These are phyloP conservation scores for Periconia macrospinosa DNA, from an alignment of 2,329 filamentous ascomycete genomes.

Conservation along the genomic window DNA sequence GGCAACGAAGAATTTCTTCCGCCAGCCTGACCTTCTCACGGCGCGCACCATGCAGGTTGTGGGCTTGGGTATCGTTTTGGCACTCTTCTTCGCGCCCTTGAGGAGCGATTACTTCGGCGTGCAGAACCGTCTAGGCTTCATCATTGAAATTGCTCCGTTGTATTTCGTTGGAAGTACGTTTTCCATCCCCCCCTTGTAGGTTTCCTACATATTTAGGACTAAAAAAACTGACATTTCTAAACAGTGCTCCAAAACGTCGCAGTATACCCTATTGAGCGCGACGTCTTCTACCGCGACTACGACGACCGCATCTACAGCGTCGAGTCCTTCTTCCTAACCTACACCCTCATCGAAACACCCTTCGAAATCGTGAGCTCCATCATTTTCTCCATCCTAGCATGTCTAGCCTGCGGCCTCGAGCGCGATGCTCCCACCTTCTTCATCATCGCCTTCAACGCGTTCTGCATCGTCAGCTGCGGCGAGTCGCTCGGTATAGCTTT, in stretches of 20 bases:
- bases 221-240: constrained; percentile 1
- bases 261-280: constrained; percentile 70
- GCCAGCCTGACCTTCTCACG: constrained; percentile 39
- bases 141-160: constrained; percentile 71
- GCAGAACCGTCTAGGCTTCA: constrained; percentile 73
- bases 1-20: constrained; percentile 63
- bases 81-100: constrained; percentile 67
- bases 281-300: constrained; percentile 77
- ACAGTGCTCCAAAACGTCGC: constrained; percentile 74
- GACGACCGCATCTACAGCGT: constrained; percentile 73
- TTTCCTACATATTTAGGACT: no score
- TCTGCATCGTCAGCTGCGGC: constrained; percentile 73
- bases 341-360: constrained; percentile 70
- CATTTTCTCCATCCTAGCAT: constrained; percentile 65
- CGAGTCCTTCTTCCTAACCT: constrained; percentile 71
- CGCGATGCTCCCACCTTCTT: constrained; percentile 68
- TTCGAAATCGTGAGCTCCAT: constrained; percentile 69
- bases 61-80: constrained; percentile 39
- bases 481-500: constrained; percentile 79
- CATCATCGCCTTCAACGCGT: constrained; percentile 67
- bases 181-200: not conserved
- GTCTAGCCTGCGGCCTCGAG: constrained; percentile 67
- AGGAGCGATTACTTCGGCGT: constrained; percentile 69
- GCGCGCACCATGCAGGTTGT: constrained; percentile 44
- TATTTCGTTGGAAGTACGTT: constrained; percentile 67